These are phyloP conservation scores for Emmonsia crescens DNA, from an alignment of 2,329 filamentous ascomycete species.

Conservation along the genomic window DNA sequence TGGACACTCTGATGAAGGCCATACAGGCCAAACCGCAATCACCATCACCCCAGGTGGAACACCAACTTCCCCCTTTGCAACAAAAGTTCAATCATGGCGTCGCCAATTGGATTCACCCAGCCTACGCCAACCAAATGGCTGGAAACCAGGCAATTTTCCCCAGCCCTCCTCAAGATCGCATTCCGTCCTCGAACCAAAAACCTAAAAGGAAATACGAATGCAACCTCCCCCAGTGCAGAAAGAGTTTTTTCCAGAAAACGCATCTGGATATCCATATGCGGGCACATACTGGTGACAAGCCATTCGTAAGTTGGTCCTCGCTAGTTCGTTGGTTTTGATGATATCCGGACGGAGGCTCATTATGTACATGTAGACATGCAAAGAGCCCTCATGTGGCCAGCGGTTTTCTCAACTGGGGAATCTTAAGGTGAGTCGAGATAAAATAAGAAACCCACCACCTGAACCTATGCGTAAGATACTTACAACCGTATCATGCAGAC, in stretches of 20 bases:
- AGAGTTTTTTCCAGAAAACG: conserved; percentile 82
- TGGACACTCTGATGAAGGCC: conserved; percentile 79
- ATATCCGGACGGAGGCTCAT: conserved; percentile 1
- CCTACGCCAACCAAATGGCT: conserved; percentile 7
- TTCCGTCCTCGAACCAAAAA: conserved; percentile 29
- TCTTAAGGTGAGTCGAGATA: conserved; percentile 53
- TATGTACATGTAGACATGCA: conserved; percentile 46
- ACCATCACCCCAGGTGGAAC: conserved; percentile 18
- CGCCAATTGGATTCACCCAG: conserved; percentile 11
- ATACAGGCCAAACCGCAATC: conserved; percentile 57
- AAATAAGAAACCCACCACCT: not conserved
- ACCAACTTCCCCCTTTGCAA: conserved; percentile 27
- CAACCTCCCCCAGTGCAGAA: conserved; percentile 60
- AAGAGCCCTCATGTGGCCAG: conserved; percentile 60
- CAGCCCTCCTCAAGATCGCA: conserved; percentile 24
- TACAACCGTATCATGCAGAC: conserved; percentile 42
- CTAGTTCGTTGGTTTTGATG: not conserved
- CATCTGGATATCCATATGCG: conserved; percentile 84
- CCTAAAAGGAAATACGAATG: conserved; percentile 59
- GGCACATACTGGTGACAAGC: conserved; percentile 80
- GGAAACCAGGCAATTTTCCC: conserved; percentile 9
- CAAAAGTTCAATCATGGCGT: conserved; percentile 20
- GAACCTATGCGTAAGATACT: not conserved
- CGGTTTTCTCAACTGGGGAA: conserved; percentile 86
- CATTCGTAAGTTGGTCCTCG: conserved; percentile 58